Conservation (phyloP, 805 yeast genomes). For the Alloascoidea hylecoeti region DNA sequence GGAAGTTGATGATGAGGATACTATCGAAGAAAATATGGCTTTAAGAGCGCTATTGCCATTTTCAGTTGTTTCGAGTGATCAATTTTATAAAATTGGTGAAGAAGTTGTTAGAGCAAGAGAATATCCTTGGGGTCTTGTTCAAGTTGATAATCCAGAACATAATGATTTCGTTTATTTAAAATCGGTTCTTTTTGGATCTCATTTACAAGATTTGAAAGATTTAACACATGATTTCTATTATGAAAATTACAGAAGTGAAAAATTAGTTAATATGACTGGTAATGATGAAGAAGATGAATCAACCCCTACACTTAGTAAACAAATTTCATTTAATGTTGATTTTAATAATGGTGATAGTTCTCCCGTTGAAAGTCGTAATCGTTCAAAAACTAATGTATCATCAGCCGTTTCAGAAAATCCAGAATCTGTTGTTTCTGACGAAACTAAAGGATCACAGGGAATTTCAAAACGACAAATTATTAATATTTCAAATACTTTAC, state of each 20-base stretch:
- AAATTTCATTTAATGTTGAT: constrained; percentile 27
- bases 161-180: constrained; percentile 41
- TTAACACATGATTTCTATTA: constrained; percentile 51
- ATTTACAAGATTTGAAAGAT: constrained; percentile 50
- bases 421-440: no score
- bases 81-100: constrained; percentile 27
- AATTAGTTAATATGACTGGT: constrained; percentile 34
- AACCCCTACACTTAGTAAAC: not conserved
- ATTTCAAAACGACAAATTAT: not conserved
- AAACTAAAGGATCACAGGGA: not conserved
- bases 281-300: constrained; percentile 27
- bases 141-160: constrained; percentile 24
- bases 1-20: constrained; percentile 60
- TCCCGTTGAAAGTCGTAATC: not conserved
- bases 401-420: not conserved
- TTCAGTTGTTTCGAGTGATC: constrained; percentile 56
- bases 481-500: constrained; percentile 71
- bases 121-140: constrained; percentile 67
- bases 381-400: not conserved
- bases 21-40: constrained; percentile 52
- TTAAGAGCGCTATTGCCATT: constrained; percentile 60
- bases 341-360: no score
- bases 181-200: constrained; percentile 43
- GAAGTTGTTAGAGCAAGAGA: constrained; percentile 37
- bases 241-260: constrained; percentile 52